These are phyloP conservation scores for Stenocarpella maydis DNA, from an alignment of 2,329 filamentous ascomycete species.

Conservation along the genomic window DNA sequence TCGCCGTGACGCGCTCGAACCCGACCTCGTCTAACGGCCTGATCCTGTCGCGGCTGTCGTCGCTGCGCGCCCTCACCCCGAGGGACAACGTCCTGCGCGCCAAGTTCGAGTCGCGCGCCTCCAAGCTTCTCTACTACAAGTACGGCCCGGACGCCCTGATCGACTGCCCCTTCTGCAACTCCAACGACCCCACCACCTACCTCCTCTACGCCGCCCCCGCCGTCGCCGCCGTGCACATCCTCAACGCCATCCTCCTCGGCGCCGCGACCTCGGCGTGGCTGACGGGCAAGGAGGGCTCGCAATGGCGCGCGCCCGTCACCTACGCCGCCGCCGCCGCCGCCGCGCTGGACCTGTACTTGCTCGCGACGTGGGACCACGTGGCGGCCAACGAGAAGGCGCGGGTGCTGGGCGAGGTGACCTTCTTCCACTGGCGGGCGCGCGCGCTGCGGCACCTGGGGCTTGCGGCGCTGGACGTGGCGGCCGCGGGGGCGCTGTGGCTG, in stretches of 20 bases:
- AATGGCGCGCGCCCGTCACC: slow-evolving; percentile 77
- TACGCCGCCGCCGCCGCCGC: slow-evolving; percentile 67
- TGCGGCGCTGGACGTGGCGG: slow-evolving; percentile 66
- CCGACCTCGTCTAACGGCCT: slow-evolving; percentile 87
- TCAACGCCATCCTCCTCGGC: slow-evolving; percentile 77
- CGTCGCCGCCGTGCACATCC: slow-evolving; percentile 78
- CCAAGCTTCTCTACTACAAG: slow-evolving; percentile 81
- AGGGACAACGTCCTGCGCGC: slow-evolving; percentile 71
- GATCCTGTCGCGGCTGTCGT: slow-evolving; percentile 78
- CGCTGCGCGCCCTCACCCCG: slow-evolving; percentile 64
- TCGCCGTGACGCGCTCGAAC: slow-evolving; percentile 78
- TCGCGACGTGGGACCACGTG: slow-evolving; percentile 69
- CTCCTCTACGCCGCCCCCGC: slow-evolving; percentile 82
- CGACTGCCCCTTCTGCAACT: slow-evolving; percentile 82
- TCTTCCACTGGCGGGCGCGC: slow-evolving; percentile 75
- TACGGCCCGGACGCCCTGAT: slow-evolving; percentile 80
- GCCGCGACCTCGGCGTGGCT: slow-evolving; percentile 75
- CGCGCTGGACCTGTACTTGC: slow-evolving; percentile 70
- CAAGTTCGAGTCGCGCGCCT: slow-evolving; percentile 75
- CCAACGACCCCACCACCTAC: slow-evolving; percentile 75
- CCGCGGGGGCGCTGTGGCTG: slow-evolving; percentile 76
- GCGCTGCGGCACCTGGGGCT: slow-evolving; percentile 70
- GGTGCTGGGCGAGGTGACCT: slow-evolving; percentile 70
- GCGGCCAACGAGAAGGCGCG: slow-evolving; percentile 69
- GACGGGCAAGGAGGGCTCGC: slow-evolving; percentile 67